Evolutionary conservation across 2,329 filamentous ascomycete genomes (phyloP).

Genomic region (Aspergillus arachidicola): DNA sequence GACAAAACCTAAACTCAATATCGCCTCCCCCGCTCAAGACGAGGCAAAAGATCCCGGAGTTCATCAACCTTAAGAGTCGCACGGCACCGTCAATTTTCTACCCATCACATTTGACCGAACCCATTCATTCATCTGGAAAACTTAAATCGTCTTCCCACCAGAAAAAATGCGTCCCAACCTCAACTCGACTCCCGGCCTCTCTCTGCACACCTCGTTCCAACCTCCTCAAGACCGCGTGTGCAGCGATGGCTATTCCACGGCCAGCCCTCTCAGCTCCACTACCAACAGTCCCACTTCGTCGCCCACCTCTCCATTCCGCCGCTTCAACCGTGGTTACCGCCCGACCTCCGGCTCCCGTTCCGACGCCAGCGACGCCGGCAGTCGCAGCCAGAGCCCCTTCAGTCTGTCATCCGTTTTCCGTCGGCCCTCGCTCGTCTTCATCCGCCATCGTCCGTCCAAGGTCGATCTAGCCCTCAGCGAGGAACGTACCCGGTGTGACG

Average conservation of each 20-base stretch:
- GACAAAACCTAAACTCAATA: not conserved
- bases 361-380: conserved; percentile 21
- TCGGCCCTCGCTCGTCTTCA: conserved; percentile 32
- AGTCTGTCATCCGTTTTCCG: conserved; percentile 33
- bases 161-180: conserved; percentile 25
- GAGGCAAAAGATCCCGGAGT: not conserved
- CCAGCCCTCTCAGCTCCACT: conserved; percentile 32
- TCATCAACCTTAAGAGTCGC: not conserved
- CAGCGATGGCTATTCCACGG: conserved; percentile 25
- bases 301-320: conserved; percentile 25
- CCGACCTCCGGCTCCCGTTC: conserved; percentile 11
- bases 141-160: not conserved
- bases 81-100: not conserved
- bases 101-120: not conserved
- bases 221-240: conserved; percentile 20
- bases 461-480: conserved; percentile 48
- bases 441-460: conserved; percentile 47
- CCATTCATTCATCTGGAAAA: not conserved
- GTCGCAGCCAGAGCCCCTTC: conserved; percentile 33
- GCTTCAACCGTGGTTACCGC: conserved; percentile 23
- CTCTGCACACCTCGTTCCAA: conserved; percentile 35
- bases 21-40: not conserved
- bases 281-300: conserved; percentile 33
- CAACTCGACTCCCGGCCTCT: conserved; percentile 28
- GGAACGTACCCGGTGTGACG: conserved; percentile 43